Evolutionary conservation across 352 stramenopile genomes (phyloP).

Genomic region (Aphanomyces cochlioides): DNA sequence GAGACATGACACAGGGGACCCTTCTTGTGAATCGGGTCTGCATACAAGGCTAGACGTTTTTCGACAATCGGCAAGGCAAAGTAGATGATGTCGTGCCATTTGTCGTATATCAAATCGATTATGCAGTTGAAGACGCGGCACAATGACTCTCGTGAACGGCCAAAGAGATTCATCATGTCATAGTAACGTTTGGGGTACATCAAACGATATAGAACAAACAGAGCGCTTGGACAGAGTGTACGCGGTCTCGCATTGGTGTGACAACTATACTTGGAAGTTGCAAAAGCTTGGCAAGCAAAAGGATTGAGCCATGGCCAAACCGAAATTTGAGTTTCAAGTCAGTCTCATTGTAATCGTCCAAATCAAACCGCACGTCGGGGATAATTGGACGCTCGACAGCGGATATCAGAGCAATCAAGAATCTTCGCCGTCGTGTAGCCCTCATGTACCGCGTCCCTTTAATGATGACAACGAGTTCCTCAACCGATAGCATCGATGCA

Average conservation of each 20-base stretch:
- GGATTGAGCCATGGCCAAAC: too few species aligned
- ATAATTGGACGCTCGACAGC: too few species aligned
- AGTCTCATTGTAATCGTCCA: too few species aligned
- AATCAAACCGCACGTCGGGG: too few species aligned
- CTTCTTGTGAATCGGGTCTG: too few species aligned
- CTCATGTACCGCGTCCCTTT: too few species aligned
- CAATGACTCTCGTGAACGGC: neutral
- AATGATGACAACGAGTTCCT: too few species aligned
- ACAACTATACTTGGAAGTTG: neutral
- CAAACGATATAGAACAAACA: slow-evolving; percentile 11
- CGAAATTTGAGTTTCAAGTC: slow-evolving; percentile 12
- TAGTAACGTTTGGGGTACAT: neutral
- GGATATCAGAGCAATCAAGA: too few species aligned
- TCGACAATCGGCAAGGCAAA: neutral
- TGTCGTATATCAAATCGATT: neutral
- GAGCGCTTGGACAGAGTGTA: neutral
- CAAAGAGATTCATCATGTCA: slow-evolving; percentile 7
- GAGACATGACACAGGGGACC: too few species aligned
- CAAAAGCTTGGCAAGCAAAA: neutral
- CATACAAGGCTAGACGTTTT: too few species aligned
- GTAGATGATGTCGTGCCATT: neutral
- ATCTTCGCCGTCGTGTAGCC: too few species aligned
- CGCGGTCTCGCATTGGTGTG: neutral
- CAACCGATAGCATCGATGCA: too few species aligned
- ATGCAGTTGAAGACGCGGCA: slow-evolving; percentile 9